Evolutionary conservation across 2,329 filamentous ascomycete genomes (phyloP).

Genomic region (Cercospora zeae-maydis): DNA sequence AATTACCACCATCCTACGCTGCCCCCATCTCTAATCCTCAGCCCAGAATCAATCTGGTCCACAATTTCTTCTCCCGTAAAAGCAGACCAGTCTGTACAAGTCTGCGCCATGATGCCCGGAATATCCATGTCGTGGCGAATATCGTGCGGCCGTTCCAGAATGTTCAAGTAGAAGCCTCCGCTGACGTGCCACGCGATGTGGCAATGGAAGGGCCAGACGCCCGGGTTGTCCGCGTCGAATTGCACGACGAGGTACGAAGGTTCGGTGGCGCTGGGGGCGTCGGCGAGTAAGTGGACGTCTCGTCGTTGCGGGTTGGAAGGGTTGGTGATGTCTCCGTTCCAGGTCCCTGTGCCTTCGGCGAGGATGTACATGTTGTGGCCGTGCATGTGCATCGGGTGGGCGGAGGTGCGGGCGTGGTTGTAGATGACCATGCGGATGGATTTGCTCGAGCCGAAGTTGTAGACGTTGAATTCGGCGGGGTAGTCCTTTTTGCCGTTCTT

Average conservation of each 20-base stretch:
- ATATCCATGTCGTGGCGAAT: conserved; percentile 30
- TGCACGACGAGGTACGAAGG: conserved; percentile 43
- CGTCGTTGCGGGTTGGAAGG: conserved; percentile 50
- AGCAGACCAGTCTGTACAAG: conserved; percentile 35
- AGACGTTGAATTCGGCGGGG: conserved; percentile 39
- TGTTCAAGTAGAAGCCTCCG: conserved; percentile 33
- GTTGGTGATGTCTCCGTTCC: conserved; percentile 41
- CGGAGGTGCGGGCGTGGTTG: conserved; percentile 39
- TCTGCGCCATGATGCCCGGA: conserved; percentile 34
- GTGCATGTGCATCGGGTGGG: conserved; percentile 52
- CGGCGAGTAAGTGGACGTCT: conserved; percentile 49
- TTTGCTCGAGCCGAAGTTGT: conserved; percentile 40
- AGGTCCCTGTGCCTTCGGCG: conserved; percentile 40
- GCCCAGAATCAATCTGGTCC: conserved; percentile 37
- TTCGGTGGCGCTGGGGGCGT: conserved; percentile 27
- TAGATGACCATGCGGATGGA: conserved; percentile 44
- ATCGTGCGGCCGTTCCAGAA: conserved; percentile 31
- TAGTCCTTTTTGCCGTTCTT: conserved; percentile 36
- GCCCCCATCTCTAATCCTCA: conserved; percentile 9
- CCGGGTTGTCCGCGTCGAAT: conserved; percentile 51
- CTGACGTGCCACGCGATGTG: conserved; percentile 38
- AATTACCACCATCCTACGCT: neutral
- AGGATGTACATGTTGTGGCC: conserved; percentile 49
- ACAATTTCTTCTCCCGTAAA: conserved; percentile 31
- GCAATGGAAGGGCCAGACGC: conserved; percentile 38